Base-by-base conservation (phyloP, 2,329 filamentous ascomycete genomes). In the Camillea tinctor region DNA sequence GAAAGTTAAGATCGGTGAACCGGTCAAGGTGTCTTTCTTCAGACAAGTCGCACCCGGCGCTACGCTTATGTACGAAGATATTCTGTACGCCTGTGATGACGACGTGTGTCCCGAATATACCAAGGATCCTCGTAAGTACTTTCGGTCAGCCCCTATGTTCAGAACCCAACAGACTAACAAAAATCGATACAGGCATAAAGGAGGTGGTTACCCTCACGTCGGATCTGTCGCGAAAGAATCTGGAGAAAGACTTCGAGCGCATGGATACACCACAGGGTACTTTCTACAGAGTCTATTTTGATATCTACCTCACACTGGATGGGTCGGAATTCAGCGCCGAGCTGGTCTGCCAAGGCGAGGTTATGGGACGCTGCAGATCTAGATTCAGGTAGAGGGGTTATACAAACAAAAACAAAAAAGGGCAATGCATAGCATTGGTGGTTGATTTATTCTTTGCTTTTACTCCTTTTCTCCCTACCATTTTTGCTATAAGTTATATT, bases 41-140 rank as follows among this genome's bases (percentile, higher is more conserved):
- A 85, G 95, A 76, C 95, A 98, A 76, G 95, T 99, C 57, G 95
- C 95, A 5, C 95, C 95, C 0, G 95, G 95, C 54, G 95, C 95
- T 36, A 98, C 94, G 1, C 87, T 99, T 69, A 98, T 99, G 95
- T 99, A 99, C 75, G 95, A 99, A 81, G 95, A 99, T 79, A 94
- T 98, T 57, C 78, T 98, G 60, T 98, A 97, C 75, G 95, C 94
- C 55, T 99, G 95, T 73, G 95, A 99, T 73, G 95, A 98, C 66
- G 95, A 99, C 75, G 92, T 97, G 56, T 98, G 94, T 77, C 95
- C 95, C 1, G 95, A 98, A 76, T 99, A 99, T 76, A 98, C 94
- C 68, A 99, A 98, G 77, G 95, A 99, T 86, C 94, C 95, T 69
- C 92, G 95, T 97, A 88, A 88, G 93, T 91, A 36, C 50, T 20